A percentile compares a stretch with the other conserved stretches of the same genome.
Evolutionary conservation across 805 yeast species (phyloP).

Genomic region (Cyberlindnera mycetangii): DNA sequence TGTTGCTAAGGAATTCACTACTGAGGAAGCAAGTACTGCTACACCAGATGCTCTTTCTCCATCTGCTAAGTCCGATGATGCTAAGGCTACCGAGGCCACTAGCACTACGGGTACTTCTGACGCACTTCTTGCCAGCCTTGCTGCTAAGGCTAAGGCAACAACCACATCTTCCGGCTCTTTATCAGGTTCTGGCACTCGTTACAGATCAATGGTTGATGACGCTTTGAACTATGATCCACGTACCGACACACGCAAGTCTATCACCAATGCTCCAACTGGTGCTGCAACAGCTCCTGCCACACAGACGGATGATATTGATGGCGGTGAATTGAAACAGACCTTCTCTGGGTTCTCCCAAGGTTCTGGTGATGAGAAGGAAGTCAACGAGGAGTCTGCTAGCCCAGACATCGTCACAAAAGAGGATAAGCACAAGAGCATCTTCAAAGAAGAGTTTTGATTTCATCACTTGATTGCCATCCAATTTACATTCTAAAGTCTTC

Average conservation of each 20-base stretch:
- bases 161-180: slow-evolving; percentile 3
- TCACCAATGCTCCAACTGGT: slow-evolving; percentile 2
- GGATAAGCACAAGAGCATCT: slow-evolving; percentile 26
- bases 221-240: slow-evolving; percentile 18
- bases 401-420: slow-evolving; percentile 10
- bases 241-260: slow-evolving; percentile 4
- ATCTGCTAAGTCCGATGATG: background rate
- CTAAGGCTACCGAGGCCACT: background rate
- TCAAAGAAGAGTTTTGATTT: slow-evolving; percentile 27
- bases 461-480: background rate
- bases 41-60: background rate
- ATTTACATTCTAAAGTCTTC: too few species aligned
- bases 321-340: slow-evolving; percentile 31
- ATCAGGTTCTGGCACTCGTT: slow-evolving; percentile 10
- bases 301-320: slow-evolving; percentile 9
- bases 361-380: slow-evolving; percentile 31
- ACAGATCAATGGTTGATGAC: slow-evolving; percentile 24
- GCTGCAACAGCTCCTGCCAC: background rate
- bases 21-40: background rate
- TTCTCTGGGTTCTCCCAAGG: slow-evolving; percentile 48
- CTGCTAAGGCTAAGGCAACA: slow-evolving; percentile 2
- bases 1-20: background rate
- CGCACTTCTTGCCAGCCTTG: background rate
- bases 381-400: slow-evolving; percentile 15
- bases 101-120: background rate